Evolutionary conservation across 495 filamentous ascomycete species (phyloP).

Genomic region (Jackrogersella multiformis): DNA sequence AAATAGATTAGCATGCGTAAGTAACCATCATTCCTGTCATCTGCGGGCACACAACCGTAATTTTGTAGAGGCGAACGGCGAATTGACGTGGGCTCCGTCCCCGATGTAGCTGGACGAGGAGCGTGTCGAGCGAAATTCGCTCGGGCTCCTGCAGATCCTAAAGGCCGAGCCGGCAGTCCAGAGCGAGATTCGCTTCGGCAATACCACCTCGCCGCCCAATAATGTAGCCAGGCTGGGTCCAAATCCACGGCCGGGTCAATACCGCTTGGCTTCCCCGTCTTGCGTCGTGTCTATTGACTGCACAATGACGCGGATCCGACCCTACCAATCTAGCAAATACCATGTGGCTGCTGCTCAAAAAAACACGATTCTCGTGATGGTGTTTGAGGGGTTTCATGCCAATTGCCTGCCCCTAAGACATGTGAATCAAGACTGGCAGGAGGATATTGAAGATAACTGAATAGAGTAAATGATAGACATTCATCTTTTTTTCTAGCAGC

Average conservation of each 20-base stretch:
- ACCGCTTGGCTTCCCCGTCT: conserved; percentile 17
- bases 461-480: conserved; percentile 25
- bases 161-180: conserved; percentile 23
- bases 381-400: conserved; percentile 16
- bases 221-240: conserved; percentile 28
- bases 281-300: conserved; percentile 6
- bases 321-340: conserved; percentile 9
- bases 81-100: conserved; percentile 17
- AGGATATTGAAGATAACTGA: conserved; percentile 6
- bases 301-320: conserved; percentile 34
- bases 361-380: conserved; percentile 16
- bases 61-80: conserved; percentile 32
- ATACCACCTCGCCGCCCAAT: conserved; percentile 18
- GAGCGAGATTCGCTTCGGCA: conserved; percentile 37
- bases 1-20: conserved; percentile 30
- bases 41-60: background rate
- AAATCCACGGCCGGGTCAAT: conserved; percentile 15
- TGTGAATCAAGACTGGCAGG: conserved; percentile 10
- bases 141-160: conserved; percentile 29
- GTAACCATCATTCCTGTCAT: conserved; percentile 10
- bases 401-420: conserved; percentile 27
- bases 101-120: conserved; percentile 1
- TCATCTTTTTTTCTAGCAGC: conserved; percentile 5
- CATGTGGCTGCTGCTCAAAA: background rate
- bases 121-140: conserved; percentile 32